Evolutionary conservation across 345 rosid genomes (phyloP).

Genomic region (Hypericum perforatum): DNA sequence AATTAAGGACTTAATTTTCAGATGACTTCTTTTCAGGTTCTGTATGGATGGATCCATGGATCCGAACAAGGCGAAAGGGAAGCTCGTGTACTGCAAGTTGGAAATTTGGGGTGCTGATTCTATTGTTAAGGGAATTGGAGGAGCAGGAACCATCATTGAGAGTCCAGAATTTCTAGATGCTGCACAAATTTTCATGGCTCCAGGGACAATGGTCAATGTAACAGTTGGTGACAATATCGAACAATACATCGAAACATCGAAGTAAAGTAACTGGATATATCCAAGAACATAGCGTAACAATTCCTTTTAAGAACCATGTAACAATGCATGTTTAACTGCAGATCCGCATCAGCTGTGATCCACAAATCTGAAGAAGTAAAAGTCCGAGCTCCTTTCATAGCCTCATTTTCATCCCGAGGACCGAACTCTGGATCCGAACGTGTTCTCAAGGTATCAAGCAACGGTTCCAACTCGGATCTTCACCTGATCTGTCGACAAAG

Average conservation of each 20-base stretch:
- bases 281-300: not conserved
- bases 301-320: not conserved
- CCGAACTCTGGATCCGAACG: constrained; percentile 66
- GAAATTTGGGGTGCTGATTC: constrained; percentile 46
- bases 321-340: constrained; percentile 9
- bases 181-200: constrained; percentile 72
- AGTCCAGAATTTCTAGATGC: constrained; percentile 48
- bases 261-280: constrained; percentile 18
- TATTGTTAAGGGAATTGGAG: constrained; percentile 52
- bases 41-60: constrained; percentile 53
- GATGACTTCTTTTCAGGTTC: constrained; percentile 44
- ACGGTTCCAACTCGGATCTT: not conserved
- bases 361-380: constrained; percentile 40
- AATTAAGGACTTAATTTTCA: not conserved
- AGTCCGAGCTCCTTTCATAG: constrained; percentile 60
- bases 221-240: constrained; percentile 37
- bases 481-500: not conserved
- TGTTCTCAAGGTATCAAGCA: constrained; percentile 51
- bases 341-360: constrained; percentile 68
- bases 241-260: constrained; percentile 53
- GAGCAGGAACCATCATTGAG: constrained; percentile 45
- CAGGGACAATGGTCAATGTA: constrained; percentile 54
- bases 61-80: constrained; percentile 59
- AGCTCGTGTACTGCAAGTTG: constrained; percentile 47
- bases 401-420: constrained; percentile 88